Conservation (phyloP, 805 yeast genomes). For the Zygoascus tannicola region DNA sequence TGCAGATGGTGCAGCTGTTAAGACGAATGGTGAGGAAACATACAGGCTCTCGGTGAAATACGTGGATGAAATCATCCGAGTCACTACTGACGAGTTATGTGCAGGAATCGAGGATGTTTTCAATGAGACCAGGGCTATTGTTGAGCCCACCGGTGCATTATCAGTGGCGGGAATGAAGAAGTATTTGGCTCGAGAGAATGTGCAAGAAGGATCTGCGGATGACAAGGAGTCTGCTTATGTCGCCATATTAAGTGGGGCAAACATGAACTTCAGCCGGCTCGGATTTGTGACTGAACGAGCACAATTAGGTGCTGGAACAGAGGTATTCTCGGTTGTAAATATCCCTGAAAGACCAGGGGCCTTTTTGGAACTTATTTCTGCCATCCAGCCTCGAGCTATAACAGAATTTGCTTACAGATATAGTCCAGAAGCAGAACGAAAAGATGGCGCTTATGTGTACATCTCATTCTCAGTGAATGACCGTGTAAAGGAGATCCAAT, state of each 20-base stretch:
- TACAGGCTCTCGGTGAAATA: slow-evolving; percentile 66
- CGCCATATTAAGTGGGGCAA: slow-evolving; percentile 90
- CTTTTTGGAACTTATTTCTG: slow-evolving; percentile 63
- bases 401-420: slow-evolving; percentile 92
- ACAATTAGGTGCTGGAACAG: slow-evolving; percentile 96
- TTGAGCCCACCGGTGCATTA: slow-evolving; percentile 97
- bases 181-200: slow-evolving; percentile 52
- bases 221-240: slow-evolving; percentile 65
- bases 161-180: slow-evolving; percentile 90
- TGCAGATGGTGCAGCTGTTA: slow-evolving; percentile 98
- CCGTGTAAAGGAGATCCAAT: slow-evolving; percentile 60
- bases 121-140: slow-evolving; percentile 87
- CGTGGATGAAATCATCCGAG: slow-evolving; percentile 84
- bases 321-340: slow-evolving; percentile 80
- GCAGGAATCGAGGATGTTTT: slow-evolving; percentile 97
- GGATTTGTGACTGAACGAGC: slow-evolving; percentile 97
- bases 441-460: slow-evolving; percentile 58
- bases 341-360: slow-evolving; percentile 94
- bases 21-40: slow-evolving; percentile 80
- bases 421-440: slow-evolving; percentile 28
- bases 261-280: slow-evolving; percentile 94
- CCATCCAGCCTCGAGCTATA: slow-evolving; percentile 78
- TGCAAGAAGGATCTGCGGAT: not conserved
- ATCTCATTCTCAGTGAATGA: slow-evolving; percentile 76
- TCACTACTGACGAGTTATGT: slow-evolving; percentile 85